phyloP scores from a whole-genome alignment of 768 basidiomycete genomes.

The Phylloporus arenicola region DNA sequence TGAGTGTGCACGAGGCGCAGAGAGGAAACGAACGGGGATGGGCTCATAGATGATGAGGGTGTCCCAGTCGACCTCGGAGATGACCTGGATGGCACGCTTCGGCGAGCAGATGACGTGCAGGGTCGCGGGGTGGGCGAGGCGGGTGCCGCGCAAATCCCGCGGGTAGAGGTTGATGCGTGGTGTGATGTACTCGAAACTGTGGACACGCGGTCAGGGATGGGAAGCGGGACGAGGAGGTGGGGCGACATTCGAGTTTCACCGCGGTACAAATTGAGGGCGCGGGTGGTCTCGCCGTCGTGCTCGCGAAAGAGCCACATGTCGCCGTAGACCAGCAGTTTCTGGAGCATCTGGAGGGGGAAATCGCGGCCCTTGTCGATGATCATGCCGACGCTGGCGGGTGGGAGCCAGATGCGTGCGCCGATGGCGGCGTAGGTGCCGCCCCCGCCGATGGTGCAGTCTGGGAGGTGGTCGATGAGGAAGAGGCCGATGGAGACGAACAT shows the following conservation, averaged over 20 bases:
- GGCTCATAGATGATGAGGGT: constrained; percentile 79
- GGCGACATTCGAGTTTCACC: constrained; percentile 67
- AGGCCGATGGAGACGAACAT: constrained; percentile 68
- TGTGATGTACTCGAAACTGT: constrained; percentile 75
- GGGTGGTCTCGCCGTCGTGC: constrained; percentile 55
- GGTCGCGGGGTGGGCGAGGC: constrained; percentile 43
- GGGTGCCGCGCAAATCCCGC: constrained; percentile 54
- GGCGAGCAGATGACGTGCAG: constrained; percentile 89
- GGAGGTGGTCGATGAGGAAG: constrained; percentile 86
- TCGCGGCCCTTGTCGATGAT: constrained; percentile 78
- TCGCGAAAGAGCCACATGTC: constrained; percentile 74
- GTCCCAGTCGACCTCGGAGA: constrained; percentile 64
- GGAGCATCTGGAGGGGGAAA: constrained; percentile 58
- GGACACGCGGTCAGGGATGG: constrained; percentile 9
- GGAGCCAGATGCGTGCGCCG: constrained; percentile 80
- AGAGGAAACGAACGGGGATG: constrained; percentile 57
- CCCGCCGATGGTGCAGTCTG: constrained; percentile 55
- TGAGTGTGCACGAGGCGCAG: background rate
- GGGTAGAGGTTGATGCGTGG: constrained; percentile 68
- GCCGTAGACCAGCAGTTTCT: constrained; percentile 57
- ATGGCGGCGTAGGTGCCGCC: constrained; percentile 81
- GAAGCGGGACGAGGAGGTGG: constrained; percentile 7
- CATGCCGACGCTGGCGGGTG: constrained; percentile 65
- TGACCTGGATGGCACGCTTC: constrained; percentile 56
- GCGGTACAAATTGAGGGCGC: constrained; percentile 66